Evolutionary conservation across 257 asterid species (phyloP).

Genomic region (Solanum sitiens): DNA sequence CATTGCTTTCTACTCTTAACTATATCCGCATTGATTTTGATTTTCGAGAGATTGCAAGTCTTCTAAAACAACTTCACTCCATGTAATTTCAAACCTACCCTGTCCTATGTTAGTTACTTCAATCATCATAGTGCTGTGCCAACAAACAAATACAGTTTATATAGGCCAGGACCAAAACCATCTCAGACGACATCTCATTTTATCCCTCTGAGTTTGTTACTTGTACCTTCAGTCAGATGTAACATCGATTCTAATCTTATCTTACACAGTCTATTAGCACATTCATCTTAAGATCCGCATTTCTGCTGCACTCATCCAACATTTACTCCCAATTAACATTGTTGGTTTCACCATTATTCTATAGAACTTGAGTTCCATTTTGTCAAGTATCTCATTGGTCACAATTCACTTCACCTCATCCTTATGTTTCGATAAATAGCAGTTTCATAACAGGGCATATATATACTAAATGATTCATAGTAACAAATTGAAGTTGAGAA

Average conservation of each 20-base stretch:
- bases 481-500: background rate
- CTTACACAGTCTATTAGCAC: background rate
- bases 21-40: background rate
- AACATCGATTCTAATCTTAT: background rate
- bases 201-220: background rate
- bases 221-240: background rate
- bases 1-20: background rate
- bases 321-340: background rate
- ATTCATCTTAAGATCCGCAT: background rate
- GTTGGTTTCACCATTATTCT: background rate
- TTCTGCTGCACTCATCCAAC: background rate
- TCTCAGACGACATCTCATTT: background rate
- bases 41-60: background rate
- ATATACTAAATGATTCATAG: background rate
- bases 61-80: background rate
- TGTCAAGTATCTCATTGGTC: background rate
- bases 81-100: background rate
- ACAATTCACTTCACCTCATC: background rate
- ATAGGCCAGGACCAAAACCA: background rate
- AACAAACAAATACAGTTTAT: background rate
- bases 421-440: background rate
- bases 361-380: background rate
- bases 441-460: background rate
- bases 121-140: background rate
- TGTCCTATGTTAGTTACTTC: background rate